These are phyloP conservation scores for Moniliella sp. DNA, from an alignment of 1,284 basidiomycete genomes.

Conservation along the genomic window DNA sequence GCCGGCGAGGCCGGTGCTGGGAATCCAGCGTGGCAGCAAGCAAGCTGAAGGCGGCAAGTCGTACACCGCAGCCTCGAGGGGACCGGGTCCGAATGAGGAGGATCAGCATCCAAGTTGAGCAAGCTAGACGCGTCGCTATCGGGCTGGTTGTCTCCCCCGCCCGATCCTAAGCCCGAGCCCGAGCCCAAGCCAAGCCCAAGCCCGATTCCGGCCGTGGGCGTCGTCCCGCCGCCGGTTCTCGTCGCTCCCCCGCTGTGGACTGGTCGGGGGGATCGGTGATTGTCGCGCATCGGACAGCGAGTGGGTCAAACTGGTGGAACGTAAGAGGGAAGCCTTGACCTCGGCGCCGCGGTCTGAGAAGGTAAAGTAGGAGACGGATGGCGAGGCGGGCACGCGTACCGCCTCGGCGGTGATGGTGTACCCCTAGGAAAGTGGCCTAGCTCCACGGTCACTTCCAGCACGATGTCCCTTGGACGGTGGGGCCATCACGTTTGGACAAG, in stretches of 20 bases:
- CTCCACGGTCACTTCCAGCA: constrained; percentile 26
- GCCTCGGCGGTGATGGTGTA: constrained; percentile 22
- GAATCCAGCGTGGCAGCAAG: constrained; percentile 25
- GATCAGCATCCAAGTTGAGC: no score
- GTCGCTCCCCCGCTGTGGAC: no score
- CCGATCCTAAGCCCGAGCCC: neutral
- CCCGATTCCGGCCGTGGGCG: no score
- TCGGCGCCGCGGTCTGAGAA: no score
- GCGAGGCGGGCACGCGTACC: constrained; percentile 3
- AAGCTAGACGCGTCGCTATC: no score
- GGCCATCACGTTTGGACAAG: neutral
- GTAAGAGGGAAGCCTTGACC: no score
- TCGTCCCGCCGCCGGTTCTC: neutral
- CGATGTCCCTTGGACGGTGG: constrained; percentile 1
- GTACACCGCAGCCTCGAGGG: constrained; percentile 15
- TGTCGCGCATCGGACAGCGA: no score
- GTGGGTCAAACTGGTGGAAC: no score
- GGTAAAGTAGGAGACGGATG: neutral
- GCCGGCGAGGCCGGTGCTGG: constrained; percentile 17
- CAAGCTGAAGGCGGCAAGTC: constrained; percentile 29
- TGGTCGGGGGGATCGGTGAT: no score
- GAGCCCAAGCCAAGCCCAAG: neutral
- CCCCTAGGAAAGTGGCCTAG: constrained; percentile 21
- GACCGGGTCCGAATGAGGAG: no score
- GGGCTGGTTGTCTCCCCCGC: neutral